phyloP scores from a whole-genome alignment of 192 early-diverging fungal genomes.

The Linderina pennispora region DNA sequence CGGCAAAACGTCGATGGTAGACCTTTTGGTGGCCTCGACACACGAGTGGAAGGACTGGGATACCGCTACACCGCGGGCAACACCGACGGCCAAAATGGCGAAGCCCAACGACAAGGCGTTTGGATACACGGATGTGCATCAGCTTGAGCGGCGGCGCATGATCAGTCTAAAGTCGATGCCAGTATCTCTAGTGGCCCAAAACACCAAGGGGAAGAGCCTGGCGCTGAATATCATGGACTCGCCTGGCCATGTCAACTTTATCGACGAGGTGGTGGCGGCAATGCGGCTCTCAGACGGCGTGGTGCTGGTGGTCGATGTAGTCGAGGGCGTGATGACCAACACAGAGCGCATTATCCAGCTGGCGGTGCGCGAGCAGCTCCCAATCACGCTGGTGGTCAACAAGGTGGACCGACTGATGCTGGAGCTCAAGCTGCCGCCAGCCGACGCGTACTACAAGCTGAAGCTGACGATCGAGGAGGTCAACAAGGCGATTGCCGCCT shows the following conservation, averaged over 20 bases:
- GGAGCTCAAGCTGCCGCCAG: conserved; percentile 93
- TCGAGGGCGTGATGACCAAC: conserved; percentile 96
- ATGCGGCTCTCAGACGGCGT: conserved; percentile 85
- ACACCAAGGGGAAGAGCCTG: conserved; percentile 82
- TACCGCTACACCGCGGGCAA: conserved; percentile 19
- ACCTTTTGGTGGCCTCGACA: conserved; percentile 86
- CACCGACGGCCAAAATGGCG: conserved; percentile 24
- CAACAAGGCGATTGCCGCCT: conserved; percentile 64
- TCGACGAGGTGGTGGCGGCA: conserved; percentile 87
- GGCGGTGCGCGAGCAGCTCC: conserved; percentile 68
- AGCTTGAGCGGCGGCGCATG: conserved; percentile 82
- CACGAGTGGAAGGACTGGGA: conserved; percentile 62
- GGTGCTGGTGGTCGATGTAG: conserved; percentile 87
- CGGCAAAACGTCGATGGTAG: conserved; percentile 93
- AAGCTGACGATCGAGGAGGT: conserved; percentile 95
- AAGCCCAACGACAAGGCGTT: conserved; percentile 25
- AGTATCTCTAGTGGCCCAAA: conserved; percentile 83
- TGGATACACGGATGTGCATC: conserved; percentile 79
- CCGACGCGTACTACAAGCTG: conserved; percentile 95
- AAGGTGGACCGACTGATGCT: conserved; percentile 97
- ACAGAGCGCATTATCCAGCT: conserved; percentile 84
- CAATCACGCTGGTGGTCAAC: conserved; percentile 88
- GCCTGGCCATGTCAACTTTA: conserved; percentile 94
- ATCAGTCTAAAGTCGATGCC: conserved; percentile 92
- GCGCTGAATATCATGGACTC: conserved; percentile 89